phyloP scores from a whole-genome alignment of 331 rosid genomes.

The Erythrophleum ivorense region DNA sequence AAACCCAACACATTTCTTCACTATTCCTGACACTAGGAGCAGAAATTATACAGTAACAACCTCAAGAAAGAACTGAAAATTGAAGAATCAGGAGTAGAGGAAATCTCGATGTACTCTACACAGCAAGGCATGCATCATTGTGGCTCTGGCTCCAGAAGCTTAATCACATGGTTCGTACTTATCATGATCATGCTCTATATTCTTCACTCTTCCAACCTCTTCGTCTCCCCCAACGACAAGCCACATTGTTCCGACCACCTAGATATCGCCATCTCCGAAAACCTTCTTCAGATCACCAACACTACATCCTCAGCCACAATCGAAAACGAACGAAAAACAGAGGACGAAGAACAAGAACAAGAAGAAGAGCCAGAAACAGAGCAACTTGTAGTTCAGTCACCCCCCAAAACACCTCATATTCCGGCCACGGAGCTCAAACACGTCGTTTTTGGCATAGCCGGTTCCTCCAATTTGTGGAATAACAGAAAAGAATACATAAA shows the following conservation, averaged over 20 bases:
- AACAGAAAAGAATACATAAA: constrained; percentile 79
- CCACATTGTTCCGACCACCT: constrained; percentile 38
- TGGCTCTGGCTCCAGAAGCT: constrained; percentile 42
- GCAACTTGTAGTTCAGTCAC: background rate
- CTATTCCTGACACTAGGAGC: background rate
- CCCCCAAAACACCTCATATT: constrained; percentile 36
- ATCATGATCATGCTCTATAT: constrained; percentile 48
- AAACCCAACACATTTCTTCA: background rate
- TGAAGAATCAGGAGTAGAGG: background rate
- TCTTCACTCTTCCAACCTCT: constrained; percentile 58
- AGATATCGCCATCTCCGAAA: constrained; percentile 21
- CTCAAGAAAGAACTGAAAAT: constrained; percentile 8
- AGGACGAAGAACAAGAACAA: background rate
- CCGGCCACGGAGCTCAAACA: constrained; percentile 62
- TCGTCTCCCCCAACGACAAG: constrained; percentile 49
- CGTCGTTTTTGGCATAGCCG: constrained; percentile 83
- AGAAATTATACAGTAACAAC: constrained; percentile 20
- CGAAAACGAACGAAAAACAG: background rate
- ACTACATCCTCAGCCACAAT: constrained; percentile 40
- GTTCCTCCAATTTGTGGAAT: constrained; percentile 71
- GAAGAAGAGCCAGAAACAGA: background rate
- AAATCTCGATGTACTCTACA: constrained; percentile 32
- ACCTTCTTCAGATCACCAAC: constrained; percentile 33
- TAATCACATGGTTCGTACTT: constrained; percentile 57
- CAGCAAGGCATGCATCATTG: constrained; percentile 29